phyloP scores from a whole-genome alignment of 2,329 filamentous ascomycete species.

The Apiospora hydei region DNA sequence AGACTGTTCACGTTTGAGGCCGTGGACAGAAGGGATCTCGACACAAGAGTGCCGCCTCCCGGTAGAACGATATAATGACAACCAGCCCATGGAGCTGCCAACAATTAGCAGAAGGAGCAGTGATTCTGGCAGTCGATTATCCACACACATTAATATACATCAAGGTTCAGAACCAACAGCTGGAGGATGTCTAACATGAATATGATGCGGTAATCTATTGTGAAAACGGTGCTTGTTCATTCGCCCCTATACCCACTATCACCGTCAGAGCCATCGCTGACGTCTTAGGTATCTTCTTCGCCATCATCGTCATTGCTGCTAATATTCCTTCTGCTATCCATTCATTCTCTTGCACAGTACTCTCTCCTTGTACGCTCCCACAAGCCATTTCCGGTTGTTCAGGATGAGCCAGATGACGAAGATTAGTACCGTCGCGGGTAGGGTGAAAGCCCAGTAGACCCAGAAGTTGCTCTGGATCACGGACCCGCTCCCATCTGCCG shows the following conservation, averaged over 20 bases:
- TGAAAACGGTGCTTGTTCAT: too few relatives aligned
- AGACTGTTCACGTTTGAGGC: constrained; percentile 85
- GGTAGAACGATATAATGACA: not conserved
- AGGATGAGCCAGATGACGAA: constrained; percentile 33
- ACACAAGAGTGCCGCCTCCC: constrained; percentile 32
- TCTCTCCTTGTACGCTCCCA: not conserved
- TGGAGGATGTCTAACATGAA: too few relatives aligned
- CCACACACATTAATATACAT: too few relatives aligned
- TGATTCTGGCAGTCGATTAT: too few relatives aligned
- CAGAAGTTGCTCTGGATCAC: constrained; percentile 28
- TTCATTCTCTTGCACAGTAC: not conserved
- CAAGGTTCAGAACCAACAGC: too few relatives aligned
- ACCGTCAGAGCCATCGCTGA: too few relatives aligned
- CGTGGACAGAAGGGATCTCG: constrained; percentile 60
- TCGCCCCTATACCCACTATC: too few relatives aligned
- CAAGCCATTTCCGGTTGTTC: constrained; percentile 22
- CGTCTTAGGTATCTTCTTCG: not conserved
- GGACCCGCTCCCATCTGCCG: constrained; percentile 17
- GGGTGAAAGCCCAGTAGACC: constrained; percentile 54
- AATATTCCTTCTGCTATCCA: not conserved
- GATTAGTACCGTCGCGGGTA: constrained; percentile 45
- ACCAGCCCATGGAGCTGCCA: too few relatives aligned
- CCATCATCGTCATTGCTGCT: not conserved
- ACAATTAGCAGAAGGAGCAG: too few relatives aligned
- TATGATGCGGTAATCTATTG: too few relatives aligned